Conservation (phyloP, 148 eudicot species). For the Vaccinium macrocarpon region DNA sequence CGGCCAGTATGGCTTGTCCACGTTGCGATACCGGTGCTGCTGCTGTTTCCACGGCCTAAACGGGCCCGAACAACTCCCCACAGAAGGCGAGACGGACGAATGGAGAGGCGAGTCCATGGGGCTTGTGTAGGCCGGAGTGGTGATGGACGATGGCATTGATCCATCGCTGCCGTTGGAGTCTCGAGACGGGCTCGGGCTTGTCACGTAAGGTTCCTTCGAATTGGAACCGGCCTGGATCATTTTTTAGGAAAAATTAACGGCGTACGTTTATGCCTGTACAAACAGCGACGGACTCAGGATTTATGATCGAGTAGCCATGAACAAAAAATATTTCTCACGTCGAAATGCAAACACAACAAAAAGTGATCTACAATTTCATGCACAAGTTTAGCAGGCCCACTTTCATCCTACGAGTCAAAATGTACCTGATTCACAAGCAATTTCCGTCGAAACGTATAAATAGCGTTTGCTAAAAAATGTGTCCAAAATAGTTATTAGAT, state of each 20-base stretch:
- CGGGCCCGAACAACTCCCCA: constrained; percentile 38
- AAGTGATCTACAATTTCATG: too few relatives aligned
- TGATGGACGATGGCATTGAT: constrained; percentile 36
- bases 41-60: constrained; percentile 31
- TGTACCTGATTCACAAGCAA: too few relatives aligned
- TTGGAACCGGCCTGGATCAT: neutral
- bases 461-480: neutral
- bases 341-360: too few relatives aligned
- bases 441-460: too few relatives aligned
- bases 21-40: constrained; percentile 23
- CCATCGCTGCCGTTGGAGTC: constrained; percentile 93
- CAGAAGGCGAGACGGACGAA: constrained; percentile 27
- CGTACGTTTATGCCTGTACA: neutral
- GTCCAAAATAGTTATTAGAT: neutral
- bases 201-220: constrained; percentile 50
- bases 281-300: neutral
- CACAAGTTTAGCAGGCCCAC: too few relatives aligned
- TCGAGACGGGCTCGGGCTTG: constrained; percentile 73
- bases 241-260: neutral
- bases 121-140: constrained; percentile 56
- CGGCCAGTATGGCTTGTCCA: constrained; percentile 24
- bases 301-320: neutral
- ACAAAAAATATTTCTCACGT: neutral
- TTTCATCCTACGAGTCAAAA: too few relatives aligned
- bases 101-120: constrained; percentile 42